These are phyloP conservation scores for Cucurbitaria berberidis DNA, from an alignment of 2,329 filamentous ascomycete genomes.

Conservation along the genomic window DNA sequence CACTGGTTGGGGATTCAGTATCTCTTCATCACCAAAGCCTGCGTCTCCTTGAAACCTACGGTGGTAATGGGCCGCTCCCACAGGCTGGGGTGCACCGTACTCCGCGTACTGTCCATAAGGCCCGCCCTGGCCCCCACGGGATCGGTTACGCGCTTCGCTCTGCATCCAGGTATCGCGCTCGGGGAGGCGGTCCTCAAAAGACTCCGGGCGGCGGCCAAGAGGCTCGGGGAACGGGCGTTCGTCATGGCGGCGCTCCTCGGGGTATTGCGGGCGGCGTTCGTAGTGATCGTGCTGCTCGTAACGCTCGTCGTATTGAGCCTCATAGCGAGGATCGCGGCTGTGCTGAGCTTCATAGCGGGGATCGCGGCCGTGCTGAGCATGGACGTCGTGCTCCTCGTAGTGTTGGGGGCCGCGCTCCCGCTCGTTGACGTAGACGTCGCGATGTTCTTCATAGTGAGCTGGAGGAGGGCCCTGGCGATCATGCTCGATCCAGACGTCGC, in stretches of 20 bases:
- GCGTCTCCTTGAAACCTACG: conserved; percentile 44
- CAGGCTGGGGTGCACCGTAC: conserved; percentile 40
- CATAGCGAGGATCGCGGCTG: conserved; percentile 25
- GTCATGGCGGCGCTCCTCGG: conserved; percentile 17
- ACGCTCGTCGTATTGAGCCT: conserved; percentile 30
- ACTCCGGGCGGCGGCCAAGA: conserved; percentile 40
- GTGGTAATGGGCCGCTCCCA: conserved; percentile 37
- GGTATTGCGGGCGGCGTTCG: conserved; percentile 22
- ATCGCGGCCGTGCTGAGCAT: conserved; percentile 26
- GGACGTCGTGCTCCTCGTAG: conserved; percentile 37
- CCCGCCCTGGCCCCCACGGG: conserved; percentile 19
- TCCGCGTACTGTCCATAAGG: conserved; percentile 37
- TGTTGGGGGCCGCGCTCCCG: conserved; percentile 26
- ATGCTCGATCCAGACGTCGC: conserved; percentile 38
- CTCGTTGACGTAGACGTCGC: conserved; percentile 36
- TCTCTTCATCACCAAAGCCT: conserved; percentile 46
- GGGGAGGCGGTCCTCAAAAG: conserved; percentile 46
- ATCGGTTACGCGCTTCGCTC: conserved; percentile 23
- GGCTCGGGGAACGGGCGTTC: conserved; percentile 25
- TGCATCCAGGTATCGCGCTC: conserved; percentile 46
- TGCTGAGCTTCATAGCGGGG: conserved; percentile 30
- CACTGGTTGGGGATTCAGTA: conserved; percentile 48
- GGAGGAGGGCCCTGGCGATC: conserved; percentile 33
- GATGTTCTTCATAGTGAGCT: conserved; percentile 29
- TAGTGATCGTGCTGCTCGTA: conserved; percentile 28